A percentile compares a stretch with the other conserved stretches of the same genome.
Conservation (phyloP, 2,329 filamentous ascomycete genomes). For the Aspergillus sp. region DNA sequence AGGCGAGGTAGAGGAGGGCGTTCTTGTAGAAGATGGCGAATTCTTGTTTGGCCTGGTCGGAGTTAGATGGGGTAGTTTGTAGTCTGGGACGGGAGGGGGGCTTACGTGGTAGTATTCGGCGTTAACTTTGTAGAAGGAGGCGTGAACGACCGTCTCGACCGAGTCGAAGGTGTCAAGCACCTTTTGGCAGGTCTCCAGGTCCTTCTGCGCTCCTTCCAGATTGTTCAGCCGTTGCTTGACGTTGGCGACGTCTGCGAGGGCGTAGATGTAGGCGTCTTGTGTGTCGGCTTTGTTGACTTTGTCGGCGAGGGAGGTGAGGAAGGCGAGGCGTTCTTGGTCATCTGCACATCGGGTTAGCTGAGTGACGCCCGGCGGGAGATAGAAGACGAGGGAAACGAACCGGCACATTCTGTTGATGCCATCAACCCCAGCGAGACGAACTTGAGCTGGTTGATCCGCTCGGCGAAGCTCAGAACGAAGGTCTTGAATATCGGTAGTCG, state of each 20-base stretch:
- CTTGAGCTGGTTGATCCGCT: conserved; percentile 99
- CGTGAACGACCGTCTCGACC: conserved; percentile 92
- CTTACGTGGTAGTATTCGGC: conserved; percentile 85
- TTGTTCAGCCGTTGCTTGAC: conserved; percentile 81
- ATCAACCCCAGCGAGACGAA: conserved; percentile 87
- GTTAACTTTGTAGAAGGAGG: conserved; percentile 92
- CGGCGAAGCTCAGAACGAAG: conserved; percentile 93
- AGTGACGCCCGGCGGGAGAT: too few relatives aligned
- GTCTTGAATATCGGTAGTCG: conserved; percentile 88
- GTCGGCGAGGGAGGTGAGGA: conserved; percentile 77
- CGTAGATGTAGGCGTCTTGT: conserved; percentile 94
- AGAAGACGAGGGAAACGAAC: conserved; percentile 10
- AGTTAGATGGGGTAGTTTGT: not conserved
- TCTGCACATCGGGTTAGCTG: conserved; percentile 53
- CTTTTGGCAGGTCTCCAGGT: conserved; percentile 81
- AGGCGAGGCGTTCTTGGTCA: conserved; percentile 79
- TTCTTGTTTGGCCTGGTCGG: conserved; percentile 69
- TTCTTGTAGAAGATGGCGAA: conserved; percentile 98
- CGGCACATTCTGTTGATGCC: conserved; percentile 74
- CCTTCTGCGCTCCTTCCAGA: conserved; percentile 77
- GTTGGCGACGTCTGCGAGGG: conserved; percentile 82
- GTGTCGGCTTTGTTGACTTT: conserved; percentile 90
- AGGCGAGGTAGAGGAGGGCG: conserved; percentile 94
- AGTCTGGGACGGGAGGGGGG: conserved; percentile 1
- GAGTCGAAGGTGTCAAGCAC: conserved; percentile 91